phyloP scores from a whole-genome alignment of 2,329 filamentous ascomycete genomes.

The Aspergillus calidoustus region DNA sequence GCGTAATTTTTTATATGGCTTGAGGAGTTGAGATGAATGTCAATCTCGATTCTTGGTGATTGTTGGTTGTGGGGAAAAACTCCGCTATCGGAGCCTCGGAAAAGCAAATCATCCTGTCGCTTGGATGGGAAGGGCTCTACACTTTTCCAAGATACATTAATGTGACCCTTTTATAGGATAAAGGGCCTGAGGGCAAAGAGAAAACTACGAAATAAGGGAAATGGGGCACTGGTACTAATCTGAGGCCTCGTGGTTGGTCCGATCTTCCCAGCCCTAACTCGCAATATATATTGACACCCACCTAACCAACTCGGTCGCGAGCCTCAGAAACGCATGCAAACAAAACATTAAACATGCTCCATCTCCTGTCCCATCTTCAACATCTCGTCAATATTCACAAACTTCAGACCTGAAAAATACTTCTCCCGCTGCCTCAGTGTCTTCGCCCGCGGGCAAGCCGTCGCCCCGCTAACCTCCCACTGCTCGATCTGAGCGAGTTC shows the following conservation, averaged over 20 bases:
- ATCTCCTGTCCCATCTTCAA: not conserved
- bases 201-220: too few species aligned
- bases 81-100: not conserved
- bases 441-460: slow-evolving; percentile 5
- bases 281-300: not conserved
- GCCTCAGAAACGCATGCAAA: too few species aligned
- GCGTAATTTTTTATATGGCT: not conserved
- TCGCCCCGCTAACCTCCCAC: slow-evolving; percentile 2
- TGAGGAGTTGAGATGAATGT: too few species aligned
- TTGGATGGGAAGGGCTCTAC: not conserved
- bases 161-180: too few species aligned
- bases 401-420: not conserved
- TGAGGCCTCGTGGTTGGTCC: too few species aligned
- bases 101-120: not conserved
- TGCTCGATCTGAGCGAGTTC: not conserved
- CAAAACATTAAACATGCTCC: not conserved
- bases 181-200: not conserved
- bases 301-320: too few species aligned
- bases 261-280: not conserved
- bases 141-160: too few species aligned
- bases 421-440: slow-evolving; percentile 2
- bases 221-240: too few species aligned
- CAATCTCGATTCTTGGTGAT: not conserved
- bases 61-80: not conserved
- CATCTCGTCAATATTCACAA: slow-evolving; percentile 1